Evolutionary conservation across 441 rosid genomes (phyloP), one percentile per base, ranked within the genome.

Genomic region (Erodium chrysanthum): DNA sequence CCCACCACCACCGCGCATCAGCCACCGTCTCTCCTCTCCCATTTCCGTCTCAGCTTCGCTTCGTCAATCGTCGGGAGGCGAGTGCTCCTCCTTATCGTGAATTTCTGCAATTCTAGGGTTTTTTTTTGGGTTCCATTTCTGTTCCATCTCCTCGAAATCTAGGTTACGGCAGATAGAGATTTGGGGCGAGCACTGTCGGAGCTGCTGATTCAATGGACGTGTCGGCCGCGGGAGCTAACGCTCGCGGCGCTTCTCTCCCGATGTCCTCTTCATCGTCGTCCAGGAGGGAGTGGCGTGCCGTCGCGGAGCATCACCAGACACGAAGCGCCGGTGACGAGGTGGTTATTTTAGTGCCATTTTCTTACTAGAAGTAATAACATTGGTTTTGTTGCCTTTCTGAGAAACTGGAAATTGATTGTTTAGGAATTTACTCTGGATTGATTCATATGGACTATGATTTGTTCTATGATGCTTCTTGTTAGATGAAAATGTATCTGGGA

Each of bases 251-350:
- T 79, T 78, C 97, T 66, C 84, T 83, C 74, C 66, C 86, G 5
- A 35, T 33, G 56, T 15, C 56, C 4, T 48, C 56, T 17, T 21
- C 70, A 11, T 77, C 86, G 18, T 73, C 84, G 40, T 74, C 84
- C 4, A 76, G 96, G 76, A 91, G 90, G 83, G 92, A 91, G 81
- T 88, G 97, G 99, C 96, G 96, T 46, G 97, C 96, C 40, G 87
- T 88, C 71, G 79, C 97, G 21, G 99, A 94, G 68, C 86, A 84
- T 56, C 94, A 87, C 72, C 73, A 84, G 7, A 82, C 71, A 73
- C 84, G 88, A 58, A 85, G 76, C 75, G 71, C 74, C 4, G 82
- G 77, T 8, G 87, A 87, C 54, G 92, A 90, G 80, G 95, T 83
- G 70, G 56, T 75, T 76, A 66, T 2, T 29, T 66, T 48, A 14